Conservation (phyloP, 2,329 filamentous ascomycete species). For the Zasmidium cellare region DNA sequence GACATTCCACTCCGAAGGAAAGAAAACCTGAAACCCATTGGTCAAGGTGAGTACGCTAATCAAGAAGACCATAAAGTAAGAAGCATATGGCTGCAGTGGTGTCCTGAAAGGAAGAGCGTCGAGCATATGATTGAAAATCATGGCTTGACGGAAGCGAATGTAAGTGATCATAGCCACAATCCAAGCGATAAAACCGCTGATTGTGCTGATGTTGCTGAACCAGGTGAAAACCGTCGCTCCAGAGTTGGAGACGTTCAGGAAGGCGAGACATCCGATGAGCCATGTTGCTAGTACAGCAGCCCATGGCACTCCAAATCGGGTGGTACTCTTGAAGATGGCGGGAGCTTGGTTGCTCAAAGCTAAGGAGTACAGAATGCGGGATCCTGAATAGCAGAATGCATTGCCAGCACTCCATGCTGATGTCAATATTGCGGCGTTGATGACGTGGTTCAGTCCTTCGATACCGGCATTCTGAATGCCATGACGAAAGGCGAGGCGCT, state of each 20-base stretch:
- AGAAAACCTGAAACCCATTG: conserved; percentile 58
- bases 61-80: conserved; percentile 52
- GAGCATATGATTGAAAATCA: conserved; percentile 49
- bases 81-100: conserved; percentile 53
- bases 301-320: conserved; percentile 54
- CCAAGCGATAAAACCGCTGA: conserved; percentile 41
- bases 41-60: conserved; percentile 54
- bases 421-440: conserved; percentile 68
- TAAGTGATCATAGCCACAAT: conserved; percentile 47
- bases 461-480: conserved; percentile 62
- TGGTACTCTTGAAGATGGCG: conserved; percentile 44
- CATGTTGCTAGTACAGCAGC: conserved; percentile 46
- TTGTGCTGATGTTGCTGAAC: conserved; percentile 41
- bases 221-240: conserved; percentile 42
- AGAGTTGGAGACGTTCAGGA: conserved; percentile 38
- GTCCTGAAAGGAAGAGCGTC: conserved; percentile 53
- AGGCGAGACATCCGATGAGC: conserved; percentile 37
- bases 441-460: conserved; percentile 61
- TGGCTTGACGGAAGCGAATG: conserved; percentile 53
- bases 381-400: conserved; percentile 55
- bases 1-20: conserved; percentile 46
- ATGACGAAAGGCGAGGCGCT: conserved; percentile 57
- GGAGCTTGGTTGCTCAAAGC: conserved; percentile 67
- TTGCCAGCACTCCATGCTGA: conserved; percentile 62
- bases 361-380: conserved; percentile 54